Evolutionary conservation across 805 yeast genomes (phyloP), one percentile per base, ranked within the genome.

Genomic region (Cyberlindnera petersonii): DNA sequence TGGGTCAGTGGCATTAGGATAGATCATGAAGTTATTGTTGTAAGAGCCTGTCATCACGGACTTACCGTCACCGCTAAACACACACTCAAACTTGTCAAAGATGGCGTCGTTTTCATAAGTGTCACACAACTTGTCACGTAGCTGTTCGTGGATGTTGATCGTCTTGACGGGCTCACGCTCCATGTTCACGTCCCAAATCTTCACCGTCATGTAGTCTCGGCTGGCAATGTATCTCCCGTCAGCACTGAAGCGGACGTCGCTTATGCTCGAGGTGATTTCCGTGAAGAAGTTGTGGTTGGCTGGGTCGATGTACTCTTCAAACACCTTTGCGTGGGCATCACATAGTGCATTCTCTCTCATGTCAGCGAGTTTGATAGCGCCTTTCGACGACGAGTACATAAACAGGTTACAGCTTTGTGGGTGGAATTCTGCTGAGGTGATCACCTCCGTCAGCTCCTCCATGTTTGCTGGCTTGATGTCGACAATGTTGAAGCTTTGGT

Each of bases 401-500:
- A 93, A 91, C 55, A 85, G 68, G 61, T 93, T 93, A 70, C 99
- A 93, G 59, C 81, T 80, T 32, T 69, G 65, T 13, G 99, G 98
- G 63, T 94, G 98, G 68, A 93, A 93, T 61, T 89, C 96, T 3
- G 98, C 94, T 56, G 89, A 77, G 14, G 99, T 93, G 49, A 93
- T 91, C 37, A 93, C 98, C 64, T 93, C 98, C 9, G 98, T 91
- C 54, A 93, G 75, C 66, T 93, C 99, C 68, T 93, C 99, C 98
- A 93, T 94, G 64, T 88, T 88, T 6, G 88, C 86, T 9, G 99
- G 99, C 62, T 94, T 88, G 57, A 93, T 93, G 65, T 93, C 98
- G 42, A 93, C 98, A 49, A 93, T 93, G 63, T 93, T 94, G 66
- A 93, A 93, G 54, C 89, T 78, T 66, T 91, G 96, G 64, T 91